These are phyloP conservation scores for Leishmania lainsoni DNA, from an alignment of 208 protist genomes.

Conservation along the genomic window DNA sequence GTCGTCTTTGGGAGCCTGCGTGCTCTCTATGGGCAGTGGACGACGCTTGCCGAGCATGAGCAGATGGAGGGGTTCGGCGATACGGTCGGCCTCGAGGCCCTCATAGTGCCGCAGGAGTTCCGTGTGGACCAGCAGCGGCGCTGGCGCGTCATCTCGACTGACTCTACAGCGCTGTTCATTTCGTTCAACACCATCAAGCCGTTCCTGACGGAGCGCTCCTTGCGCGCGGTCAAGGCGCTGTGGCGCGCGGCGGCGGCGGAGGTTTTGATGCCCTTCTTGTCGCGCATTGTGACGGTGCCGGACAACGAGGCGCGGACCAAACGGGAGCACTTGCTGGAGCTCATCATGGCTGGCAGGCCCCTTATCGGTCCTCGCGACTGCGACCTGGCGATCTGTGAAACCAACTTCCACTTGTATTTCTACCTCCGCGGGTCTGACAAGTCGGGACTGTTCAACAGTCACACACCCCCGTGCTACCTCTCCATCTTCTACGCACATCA, in stretches of 20 bases:
- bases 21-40: constrained; percentile 66
- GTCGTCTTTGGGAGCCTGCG: constrained; percentile 76
- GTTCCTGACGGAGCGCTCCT: constrained; percentile 74
- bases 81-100: constrained; percentile 65
- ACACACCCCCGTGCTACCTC: constrained; percentile 73
- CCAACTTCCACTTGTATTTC: constrained; percentile 75
- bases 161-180: constrained; percentile 72
- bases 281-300: constrained; percentile 60
- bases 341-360: constrained; percentile 66
- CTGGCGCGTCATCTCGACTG: constrained; percentile 67
- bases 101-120: constrained; percentile 57
- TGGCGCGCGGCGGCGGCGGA: constrained; percentile 77
- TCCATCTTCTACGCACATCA: constrained; percentile 69
- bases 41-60: constrained; percentile 53
- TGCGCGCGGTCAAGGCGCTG: constrained; percentile 72
- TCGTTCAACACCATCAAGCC: constrained; percentile 77
- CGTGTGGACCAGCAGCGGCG: constrained; percentile 47
- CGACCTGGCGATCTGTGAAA: constrained; percentile 51
- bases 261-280: constrained; percentile 60
- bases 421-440: constrained; percentile 74
- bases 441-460: constrained; percentile 56
- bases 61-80: constrained; percentile 66
- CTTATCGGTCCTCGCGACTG: constrained; percentile 76
- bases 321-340: constrained; percentile 53
- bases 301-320: constrained; percentile 44